These are phyloP conservation scores for Carpinus viminea DNA, from an alignment of 306 rosid species.

Conservation along the genomic window DNA sequence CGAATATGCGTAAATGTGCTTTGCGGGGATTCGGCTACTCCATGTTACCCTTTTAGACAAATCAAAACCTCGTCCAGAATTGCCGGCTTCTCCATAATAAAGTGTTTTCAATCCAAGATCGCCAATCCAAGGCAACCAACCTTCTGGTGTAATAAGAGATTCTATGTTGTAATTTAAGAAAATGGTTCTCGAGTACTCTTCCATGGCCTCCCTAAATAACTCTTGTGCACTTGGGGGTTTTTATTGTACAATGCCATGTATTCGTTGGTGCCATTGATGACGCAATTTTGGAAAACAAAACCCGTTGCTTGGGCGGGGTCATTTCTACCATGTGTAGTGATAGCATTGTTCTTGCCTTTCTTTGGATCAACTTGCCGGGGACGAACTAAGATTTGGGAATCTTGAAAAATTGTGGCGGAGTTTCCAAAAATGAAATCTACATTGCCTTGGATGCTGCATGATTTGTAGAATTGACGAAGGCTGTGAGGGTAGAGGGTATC, in stretches of 20 bases:
- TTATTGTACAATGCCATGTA: too few species aligned
- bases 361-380: conserved; percentile 61
- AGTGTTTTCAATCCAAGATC: conserved; percentile 68
- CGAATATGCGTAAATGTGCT: conserved; percentile 55
- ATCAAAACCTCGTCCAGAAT: conserved; percentile 52
- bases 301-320: conserved; percentile 83
- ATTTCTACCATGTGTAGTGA: conserved; percentile 80
- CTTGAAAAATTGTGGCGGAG: conserved; percentile 68
- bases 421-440: conserved; percentile 92
- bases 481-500: conserved; percentile 89
- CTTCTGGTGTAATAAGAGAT: conserved; percentile 46
- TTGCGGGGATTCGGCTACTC: conserved; percentile 60
- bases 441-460: conserved; percentile 70
- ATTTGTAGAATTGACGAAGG: conserved; percentile 79
- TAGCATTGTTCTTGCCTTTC: conserved; percentile 62
- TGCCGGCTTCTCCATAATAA: conserved; percentile 70
- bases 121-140: conserved; percentile 82
- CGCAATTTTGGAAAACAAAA: conserved; percentile 69
- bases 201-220: conserved; percentile 97
- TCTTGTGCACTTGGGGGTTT: conserved; percentile 21
- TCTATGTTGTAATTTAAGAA: conserved; percentile 51
- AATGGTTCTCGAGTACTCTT: conserved; percentile 75
- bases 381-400: conserved; percentile 49
- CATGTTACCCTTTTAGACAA: conserved; percentile 52
- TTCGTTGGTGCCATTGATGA: conserved; percentile 48